Evolutionary conservation across 2,329 filamentous ascomycete species (phyloP).

Genomic region (Stachybotrys echinatus): DNA sequence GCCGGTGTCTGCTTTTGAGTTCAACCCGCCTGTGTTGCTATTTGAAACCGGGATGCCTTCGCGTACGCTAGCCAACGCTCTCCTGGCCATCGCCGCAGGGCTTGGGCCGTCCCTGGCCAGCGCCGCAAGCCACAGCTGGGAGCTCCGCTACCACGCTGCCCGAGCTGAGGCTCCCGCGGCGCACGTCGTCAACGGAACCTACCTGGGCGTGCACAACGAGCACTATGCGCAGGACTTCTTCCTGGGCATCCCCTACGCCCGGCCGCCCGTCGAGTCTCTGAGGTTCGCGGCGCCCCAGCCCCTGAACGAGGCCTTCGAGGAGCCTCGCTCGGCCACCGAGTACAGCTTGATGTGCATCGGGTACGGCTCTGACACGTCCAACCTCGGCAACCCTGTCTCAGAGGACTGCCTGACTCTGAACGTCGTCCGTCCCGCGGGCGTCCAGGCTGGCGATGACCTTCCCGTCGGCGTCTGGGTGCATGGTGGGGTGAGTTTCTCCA

Average conservation of each 20-base stretch:
- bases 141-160: not conserved
- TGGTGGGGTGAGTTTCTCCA: constrained; percentile 23
- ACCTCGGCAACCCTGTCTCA: constrained; percentile 11
- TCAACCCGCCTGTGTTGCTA: too few relatives aligned
- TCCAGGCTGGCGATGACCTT: constrained; percentile 31
- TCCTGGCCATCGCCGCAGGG: not conserved
- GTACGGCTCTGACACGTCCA: constrained; percentile 34
- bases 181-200: constrained; percentile 37
- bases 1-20: too few relatives aligned
- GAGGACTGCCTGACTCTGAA: constrained; percentile 20
- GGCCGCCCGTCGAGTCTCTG: constrained; percentile 42
- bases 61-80: too few relatives aligned
- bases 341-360: constrained; percentile 45
- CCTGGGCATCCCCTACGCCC: constrained; percentile 52
- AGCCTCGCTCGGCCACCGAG: constrained; percentile 33
- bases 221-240: constrained; percentile 41
- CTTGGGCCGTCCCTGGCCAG: not conserved
- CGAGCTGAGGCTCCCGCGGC: not conserved
- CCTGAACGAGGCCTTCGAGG: constrained; percentile 39
- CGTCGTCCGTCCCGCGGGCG: constrained; percentile 15
- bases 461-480: constrained; percentile 59
- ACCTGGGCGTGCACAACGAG: constrained; percentile 31
- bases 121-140: not conserved
- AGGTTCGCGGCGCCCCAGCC: constrained; percentile 47
- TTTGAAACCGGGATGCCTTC: too few relatives aligned